These are phyloP conservation scores for Lactifluus pinguis DNA, from an alignment of 768 basidiomycete species.

Conservation along the genomic window DNA sequence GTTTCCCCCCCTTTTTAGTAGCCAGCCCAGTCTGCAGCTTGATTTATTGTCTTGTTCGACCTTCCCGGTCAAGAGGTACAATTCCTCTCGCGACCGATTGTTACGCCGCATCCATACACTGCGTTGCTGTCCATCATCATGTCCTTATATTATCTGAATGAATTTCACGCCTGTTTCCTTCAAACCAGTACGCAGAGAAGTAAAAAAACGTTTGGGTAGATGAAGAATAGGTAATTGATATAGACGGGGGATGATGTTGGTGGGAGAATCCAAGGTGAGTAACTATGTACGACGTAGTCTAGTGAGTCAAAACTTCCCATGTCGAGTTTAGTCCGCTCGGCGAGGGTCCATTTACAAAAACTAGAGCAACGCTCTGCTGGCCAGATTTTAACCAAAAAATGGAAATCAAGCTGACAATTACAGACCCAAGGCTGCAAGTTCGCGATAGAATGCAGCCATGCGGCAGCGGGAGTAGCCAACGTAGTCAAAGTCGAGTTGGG, in stretches of 20 bases:
- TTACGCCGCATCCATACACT: slow-evolving; percentile 16
- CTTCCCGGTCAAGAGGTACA: slow-evolving; percentile 19
- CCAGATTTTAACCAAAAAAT: not conserved
- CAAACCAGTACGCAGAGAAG: not conserved
- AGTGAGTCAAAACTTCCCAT: not conserved
- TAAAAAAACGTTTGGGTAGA: not conserved
- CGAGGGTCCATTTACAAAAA: not conserved
- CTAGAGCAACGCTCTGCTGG: not conserved
- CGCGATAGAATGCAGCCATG: slow-evolving; percentile 53
- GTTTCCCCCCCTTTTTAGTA: slow-evolving; percentile 23
- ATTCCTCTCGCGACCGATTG: slow-evolving; percentile 19
- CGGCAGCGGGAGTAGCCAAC: slow-evolving; percentile 68
- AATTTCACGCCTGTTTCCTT: not conserved
- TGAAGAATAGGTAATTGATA: not conserved
- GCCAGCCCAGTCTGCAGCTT: slow-evolving; percentile 25
- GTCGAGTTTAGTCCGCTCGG: too few relatives aligned
- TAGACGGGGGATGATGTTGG: not conserved
- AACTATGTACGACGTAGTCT: not conserved
- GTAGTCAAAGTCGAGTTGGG: slow-evolving; percentile 82
- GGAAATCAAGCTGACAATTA: not conserved
- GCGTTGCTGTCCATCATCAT: slow-evolving; percentile 20
- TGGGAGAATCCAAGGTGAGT: not conserved
- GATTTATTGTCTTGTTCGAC: slow-evolving; percentile 29
- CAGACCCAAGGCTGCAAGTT: slow-evolving; percentile 39
- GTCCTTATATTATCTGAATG: slow-evolving; percentile 29